phyloP scores from a whole-genome alignment of 1,284 basidiomycete genomes.

The Rhodofomes roseus region DNA sequence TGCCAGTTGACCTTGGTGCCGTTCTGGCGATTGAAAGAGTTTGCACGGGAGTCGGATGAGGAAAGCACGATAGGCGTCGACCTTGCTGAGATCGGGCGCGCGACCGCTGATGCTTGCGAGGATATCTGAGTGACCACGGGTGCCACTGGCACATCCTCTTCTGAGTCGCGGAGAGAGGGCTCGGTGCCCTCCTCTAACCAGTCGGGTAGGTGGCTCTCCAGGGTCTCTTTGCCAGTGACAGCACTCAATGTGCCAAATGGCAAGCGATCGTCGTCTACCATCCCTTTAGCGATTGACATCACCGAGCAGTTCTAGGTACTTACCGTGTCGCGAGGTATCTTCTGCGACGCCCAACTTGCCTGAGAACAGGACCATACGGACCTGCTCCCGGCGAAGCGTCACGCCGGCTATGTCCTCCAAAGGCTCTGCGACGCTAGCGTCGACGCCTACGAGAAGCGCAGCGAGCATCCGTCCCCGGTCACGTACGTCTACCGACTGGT shows the following conservation, averaged over 20 bases:
- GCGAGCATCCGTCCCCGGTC: conserved; percentile 81
- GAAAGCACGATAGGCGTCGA: conserved; percentile 48
- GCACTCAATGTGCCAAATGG: conserved; percentile 55
- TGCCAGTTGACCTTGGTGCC: conserved; percentile 44
- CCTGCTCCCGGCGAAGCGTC: conserved; percentile 77
- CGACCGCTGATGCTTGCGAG: conserved; percentile 14
- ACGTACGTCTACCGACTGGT: conserved; percentile 82
- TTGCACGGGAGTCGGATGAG: conserved; percentile 44
- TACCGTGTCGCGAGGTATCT: conserved; percentile 12
- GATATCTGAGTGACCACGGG: conserved; percentile 15
- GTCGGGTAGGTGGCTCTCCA: conserved; percentile 34
- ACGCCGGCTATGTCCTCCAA: conserved; percentile 62
- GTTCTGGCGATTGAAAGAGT: conserved; percentile 34
- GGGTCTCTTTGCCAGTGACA: conserved; percentile 46
- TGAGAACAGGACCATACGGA: conserved; percentile 74
- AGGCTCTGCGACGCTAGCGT: conserved; percentile 35
- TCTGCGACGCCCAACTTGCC: conserved; percentile 53
- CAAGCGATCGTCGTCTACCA: conserved; percentile 37
- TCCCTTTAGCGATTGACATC: background rate
- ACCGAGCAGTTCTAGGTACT: background rate
- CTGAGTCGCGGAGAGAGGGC: conserved; percentile 39
- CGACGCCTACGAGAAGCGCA: conserved; percentile 64
- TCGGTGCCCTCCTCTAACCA: conserved; percentile 37
- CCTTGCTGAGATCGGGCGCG: conserved; percentile 21
- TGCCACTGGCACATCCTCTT: conserved; percentile 46